These are phyloP conservation scores for Podila minutissima DNA, from an alignment of 192 early-diverging fungal species.

Conservation along the genomic window DNA sequence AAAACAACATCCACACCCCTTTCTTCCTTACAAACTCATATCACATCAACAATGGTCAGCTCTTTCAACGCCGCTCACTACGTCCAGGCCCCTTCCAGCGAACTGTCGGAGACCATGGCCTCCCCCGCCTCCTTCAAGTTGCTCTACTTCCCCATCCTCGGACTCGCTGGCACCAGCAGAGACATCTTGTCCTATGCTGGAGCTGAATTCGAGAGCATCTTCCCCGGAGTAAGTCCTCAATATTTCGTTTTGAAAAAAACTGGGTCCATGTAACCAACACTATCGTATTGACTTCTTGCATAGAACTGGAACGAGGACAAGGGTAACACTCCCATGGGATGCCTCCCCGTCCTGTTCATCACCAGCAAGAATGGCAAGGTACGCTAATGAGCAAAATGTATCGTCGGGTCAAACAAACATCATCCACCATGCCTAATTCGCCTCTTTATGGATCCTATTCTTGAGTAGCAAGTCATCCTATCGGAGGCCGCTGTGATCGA, in stretches of 20 bases:
- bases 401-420: not conserved
- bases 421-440: not conserved
- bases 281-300: not conserved
- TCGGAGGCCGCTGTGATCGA: not conserved
- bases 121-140: constrained; percentile 10
- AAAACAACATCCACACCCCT: too few species aligned
- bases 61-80: not conserved
- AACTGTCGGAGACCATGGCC: constrained; percentile 2
- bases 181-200: constrained; percentile 13
- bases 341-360: constrained; percentile 11
- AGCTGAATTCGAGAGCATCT: constrained; percentile 16
- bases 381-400: not conserved
- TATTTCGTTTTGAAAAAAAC: not conserved
- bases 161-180: constrained; percentile 9
- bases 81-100: not conserved
- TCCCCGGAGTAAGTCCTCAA: not conserved
- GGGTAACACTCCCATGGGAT: constrained; percentile 13
- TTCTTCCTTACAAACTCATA: not conserved
- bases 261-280: too few species aligned
- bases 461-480: not conserved
- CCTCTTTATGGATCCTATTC: not conserved
- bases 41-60: not conserved
- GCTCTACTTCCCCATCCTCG: constrained; percentile 19
- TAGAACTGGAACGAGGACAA: constrained; percentile 18
- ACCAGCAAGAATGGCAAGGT: constrained; percentile 13